Base-by-base conservation (phyloP, 352 stramenopile species). In the Phytophthora uliginosa region DNA sequence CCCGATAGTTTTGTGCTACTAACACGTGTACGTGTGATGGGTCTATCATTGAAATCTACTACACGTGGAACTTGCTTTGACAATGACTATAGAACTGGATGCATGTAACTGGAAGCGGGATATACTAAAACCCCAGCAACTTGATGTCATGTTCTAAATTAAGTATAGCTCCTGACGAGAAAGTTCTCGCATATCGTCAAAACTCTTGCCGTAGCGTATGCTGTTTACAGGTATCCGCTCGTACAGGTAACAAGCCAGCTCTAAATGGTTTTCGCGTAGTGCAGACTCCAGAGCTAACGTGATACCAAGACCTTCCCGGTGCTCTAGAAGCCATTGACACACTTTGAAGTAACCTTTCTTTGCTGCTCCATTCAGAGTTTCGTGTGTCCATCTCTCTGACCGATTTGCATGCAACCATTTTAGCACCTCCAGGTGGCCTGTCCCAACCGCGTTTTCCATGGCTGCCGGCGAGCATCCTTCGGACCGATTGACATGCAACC, bases 141-240 rank as follows among this genome's bases (percentile, higher is more conserved):
- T n/a, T n/a, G n/a, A n/a, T n/a, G n/a, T n/a, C n/a, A n/a, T n/a
- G n/a, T n/a, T n/a, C 45, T 52, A 52, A 26, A 52, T 52, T 8
- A 52, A 52, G n/a, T 52, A 26, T 5, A 52, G 45, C n/a, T 52
- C 13, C n/a, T 3, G 18, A 52, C 45, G 45, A 12, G 45, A 52
- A 52, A 52, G 45, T 24, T 28, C n/a, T 28, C n/a, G 18, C 45
- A 52, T 17, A 26, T 52, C 45, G 26, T 28, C 45, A 26, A 52
- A 52, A n/a, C 45, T 52, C n/a, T 17, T 52, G 45, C 45, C 45
- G 45, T 26, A 52, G 45, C 45, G 45, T 4, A 52, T 52, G n/a
- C 45, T 52, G n/a, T 13, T 12, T 5, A 10, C n/a, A 13, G 45
- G n/a, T 28, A 52, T 15, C 7, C 18, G 45, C n/a, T 52, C 45